Evolutionary conservation across 2,329 filamentous ascomycete species (phyloP), one percentile per base, ranked within the genome.

Genomic region (Neopestalotiopsis rosae): DNA sequence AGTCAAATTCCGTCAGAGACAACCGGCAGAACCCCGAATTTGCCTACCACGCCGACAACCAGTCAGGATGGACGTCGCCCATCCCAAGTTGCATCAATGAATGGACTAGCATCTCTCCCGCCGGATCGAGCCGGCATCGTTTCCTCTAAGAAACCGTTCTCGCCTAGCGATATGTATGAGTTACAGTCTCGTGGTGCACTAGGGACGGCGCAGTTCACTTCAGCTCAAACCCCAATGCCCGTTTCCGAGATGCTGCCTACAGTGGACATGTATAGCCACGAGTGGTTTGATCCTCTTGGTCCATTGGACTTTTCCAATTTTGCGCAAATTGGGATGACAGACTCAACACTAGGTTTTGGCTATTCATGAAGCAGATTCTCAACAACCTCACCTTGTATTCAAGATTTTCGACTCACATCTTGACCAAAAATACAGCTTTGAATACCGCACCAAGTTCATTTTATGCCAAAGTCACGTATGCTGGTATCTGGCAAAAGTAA

Each of bases 301-400:
- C 69, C 70, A 1, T 24, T 73, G 9, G 71, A 72, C 45, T 73
- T 74, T n/a, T 73, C 69, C 14, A 74, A 73, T 24, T 73, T 73
- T 58, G 71, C 70, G 6, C 69, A 73, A 66, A 66, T 67, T 62
- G 70, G 65, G 17, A 72, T 61, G 38, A 65, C 58, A 17, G 71
- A 72, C 24, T 71, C 69, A 67, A 57, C 65, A 1, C 63, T 70
- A n/a, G 66, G 67, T 12, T 71, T 71, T 32, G 58, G 67, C 9
- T 69, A 70, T 61, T 61, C 34, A 30, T 40, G 12, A 61, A 12
- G 28, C 4, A 30, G 10, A 5, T 38, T 9, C 17, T 9, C 17
- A 52, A 52, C 17, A 17, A 6, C 14, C 45, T 24, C n/a, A n/a
- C 2, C n/a, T 52, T 24, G n/a, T 20, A 20, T 3, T 9, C 45